Conservation (phyloP, 2,329 filamentous ascomycete species). For the Ophiostoma pallidulum region DNA sequence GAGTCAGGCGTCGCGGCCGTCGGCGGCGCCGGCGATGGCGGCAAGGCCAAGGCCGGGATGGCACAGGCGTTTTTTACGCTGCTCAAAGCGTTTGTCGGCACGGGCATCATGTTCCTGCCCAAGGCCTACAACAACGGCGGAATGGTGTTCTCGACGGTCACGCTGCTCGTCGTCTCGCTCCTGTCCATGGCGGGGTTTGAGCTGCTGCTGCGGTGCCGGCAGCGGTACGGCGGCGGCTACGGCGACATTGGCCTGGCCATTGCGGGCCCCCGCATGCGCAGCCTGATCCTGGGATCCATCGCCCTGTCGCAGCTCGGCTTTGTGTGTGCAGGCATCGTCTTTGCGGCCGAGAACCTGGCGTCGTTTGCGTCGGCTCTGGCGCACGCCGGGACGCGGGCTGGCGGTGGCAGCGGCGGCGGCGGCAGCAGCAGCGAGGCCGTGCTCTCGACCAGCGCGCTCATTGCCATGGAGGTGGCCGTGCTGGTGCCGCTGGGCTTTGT, state of each 20-base stretch:
- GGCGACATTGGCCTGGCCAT: slow-evolving; percentile 63
- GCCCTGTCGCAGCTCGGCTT: slow-evolving; percentile 69
- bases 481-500: slow-evolving; percentile 61
- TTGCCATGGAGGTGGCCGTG: slow-evolving; percentile 54
- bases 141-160: slow-evolving; percentile 63
- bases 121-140: slow-evolving; percentile 73
- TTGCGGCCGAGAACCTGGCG: slow-evolving; percentile 63
- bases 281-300: slow-evolving; percentile 59
- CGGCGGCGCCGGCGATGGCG: slow-evolving; percentile 32
- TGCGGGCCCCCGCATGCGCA: slow-evolving; percentile 52
- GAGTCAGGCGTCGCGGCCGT: background rate
- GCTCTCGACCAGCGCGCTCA: slow-evolving; percentile 48
- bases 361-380: slow-evolving; percentile 58
- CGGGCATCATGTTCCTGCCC: slow-evolving; percentile 72
- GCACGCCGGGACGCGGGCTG: background rate
- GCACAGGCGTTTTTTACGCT: slow-evolving; percentile 69
- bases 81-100: slow-evolving; percentile 70
- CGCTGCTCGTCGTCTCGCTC: slow-evolving; percentile 54
- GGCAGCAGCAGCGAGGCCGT: slow-evolving; percentile 31
- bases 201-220: slow-evolving; percentile 58
- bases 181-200: slow-evolving; percentile 64
- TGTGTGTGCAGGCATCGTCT: slow-evolving; percentile 68
- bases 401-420: background rate
- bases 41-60: slow-evolving; percentile 44
- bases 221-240: slow-evolving; percentile 59